Conservation (phyloP, 352 stramenopile species). For the Pythium dissimile region DNA sequence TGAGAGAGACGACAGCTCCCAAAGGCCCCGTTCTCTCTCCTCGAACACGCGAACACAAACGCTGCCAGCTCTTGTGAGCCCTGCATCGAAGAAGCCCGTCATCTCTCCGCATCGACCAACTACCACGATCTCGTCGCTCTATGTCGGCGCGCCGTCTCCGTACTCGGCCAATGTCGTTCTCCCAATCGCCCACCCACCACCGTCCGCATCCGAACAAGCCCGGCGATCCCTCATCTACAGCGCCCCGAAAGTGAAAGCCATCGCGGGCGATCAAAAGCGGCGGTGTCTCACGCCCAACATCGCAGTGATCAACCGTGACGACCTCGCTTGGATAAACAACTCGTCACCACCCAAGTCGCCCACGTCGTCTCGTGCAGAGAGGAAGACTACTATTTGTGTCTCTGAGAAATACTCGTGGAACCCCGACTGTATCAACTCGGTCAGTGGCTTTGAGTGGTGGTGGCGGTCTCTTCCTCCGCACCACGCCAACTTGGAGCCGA, state of each 20-base stretch:
- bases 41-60: slow-evolving; percentile 19
- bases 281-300: slow-evolving; percentile 57
- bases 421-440: slow-evolving; percentile 69
- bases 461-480: slow-evolving; percentile 68
- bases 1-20: slow-evolving; percentile 3
- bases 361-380: slow-evolving; percentile 17
- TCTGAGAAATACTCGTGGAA: slow-evolving; percentile 73
- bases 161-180: slow-evolving; percentile 43
- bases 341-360: slow-evolving; percentile 35
- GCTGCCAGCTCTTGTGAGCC: slow-evolving; percentile 32
- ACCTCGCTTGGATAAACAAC: slow-evolving; percentile 17
- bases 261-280: slow-evolving; percentile 40
- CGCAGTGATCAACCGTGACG: slow-evolving; percentile 16
- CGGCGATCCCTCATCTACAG: slow-evolving; percentile 55
- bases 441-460: slow-evolving; percentile 81
- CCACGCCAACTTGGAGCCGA: slow-evolving; percentile 54
- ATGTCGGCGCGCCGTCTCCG: slow-evolving; percentile 44
- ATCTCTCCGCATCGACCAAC: slow-evolving; percentile 41
- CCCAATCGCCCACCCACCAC: slow-evolving; percentile 38
- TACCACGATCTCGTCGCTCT: slow-evolving; percentile 58
- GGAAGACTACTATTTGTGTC: slow-evolving; percentile 31
- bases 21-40: no score
- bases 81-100: slow-evolving; percentile 12
- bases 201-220: slow-evolving; percentile 43
- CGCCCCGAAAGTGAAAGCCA: slow-evolving; percentile 52